Evolutionary conservation across 2,329 filamentous ascomycete genomes (phyloP).

Genomic region (Leptographium radiaticola): DNA sequence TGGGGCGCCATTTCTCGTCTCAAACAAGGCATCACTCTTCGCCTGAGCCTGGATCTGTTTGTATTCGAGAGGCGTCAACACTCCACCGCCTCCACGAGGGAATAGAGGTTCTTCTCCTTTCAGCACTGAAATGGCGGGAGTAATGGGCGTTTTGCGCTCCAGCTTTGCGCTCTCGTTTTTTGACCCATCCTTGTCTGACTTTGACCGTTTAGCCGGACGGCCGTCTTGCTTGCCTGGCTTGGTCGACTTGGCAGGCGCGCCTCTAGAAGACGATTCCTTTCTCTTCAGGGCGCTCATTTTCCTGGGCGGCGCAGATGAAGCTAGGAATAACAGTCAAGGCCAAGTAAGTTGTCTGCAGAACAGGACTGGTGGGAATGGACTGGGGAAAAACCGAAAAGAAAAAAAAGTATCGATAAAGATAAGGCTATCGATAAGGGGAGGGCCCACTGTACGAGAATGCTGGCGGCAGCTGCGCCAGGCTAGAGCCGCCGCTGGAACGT

Average conservation of each 20-base stretch:
- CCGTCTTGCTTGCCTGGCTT: conserved; percentile 1
- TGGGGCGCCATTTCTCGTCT: conserved; percentile 48
- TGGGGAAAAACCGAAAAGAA: neutral
- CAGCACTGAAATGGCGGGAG: conserved; percentile 28
- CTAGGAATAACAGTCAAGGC: neutral
- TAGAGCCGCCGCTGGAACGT: too few species aligned
- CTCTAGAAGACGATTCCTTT: conserved; percentile 8
- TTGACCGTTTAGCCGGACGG: conserved; percentile 10
- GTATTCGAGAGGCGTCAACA: conserved; percentile 85
- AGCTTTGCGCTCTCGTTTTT: conserved; percentile 1
- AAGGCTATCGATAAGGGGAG: neutral
- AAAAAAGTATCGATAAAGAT: conserved; percentile 4
- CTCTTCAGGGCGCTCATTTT: conserved; percentile 12
- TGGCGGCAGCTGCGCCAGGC: too few species aligned
- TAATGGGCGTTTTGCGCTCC: conserved; percentile 10
- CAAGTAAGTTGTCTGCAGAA: neutral
- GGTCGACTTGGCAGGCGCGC: conserved; percentile 1
- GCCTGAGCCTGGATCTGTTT: conserved; percentile 95
- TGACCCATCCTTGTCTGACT: conserved; percentile 2
- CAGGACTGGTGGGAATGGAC: neutral
- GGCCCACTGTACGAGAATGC: too few species aligned
- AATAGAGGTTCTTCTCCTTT: conserved; percentile 82
- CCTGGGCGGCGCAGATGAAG: neutral
- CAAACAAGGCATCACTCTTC: conserved; percentile 80
- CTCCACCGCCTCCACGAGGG: conserved; percentile 79